A percentile compares a stretch with the other conserved stretches of the same genome.
phyloP scores from a whole-genome alignment of 257 asterid genomes.

The Solanum ahanhuiri region DNA sequence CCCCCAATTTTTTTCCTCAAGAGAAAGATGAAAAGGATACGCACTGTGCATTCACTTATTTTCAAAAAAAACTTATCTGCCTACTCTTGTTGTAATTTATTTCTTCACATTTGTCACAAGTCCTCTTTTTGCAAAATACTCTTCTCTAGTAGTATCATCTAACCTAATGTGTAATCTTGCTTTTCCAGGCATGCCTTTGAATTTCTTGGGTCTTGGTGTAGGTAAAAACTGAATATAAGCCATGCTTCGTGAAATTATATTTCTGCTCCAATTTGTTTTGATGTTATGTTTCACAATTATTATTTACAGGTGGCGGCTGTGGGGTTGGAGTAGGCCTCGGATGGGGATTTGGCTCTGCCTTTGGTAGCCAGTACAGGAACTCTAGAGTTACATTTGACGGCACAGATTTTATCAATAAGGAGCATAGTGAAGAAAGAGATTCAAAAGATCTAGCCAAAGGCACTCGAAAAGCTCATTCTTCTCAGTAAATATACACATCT shows the following conservation, averaged over 20 bases:
- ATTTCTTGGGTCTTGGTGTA: conserved; percentile 73
- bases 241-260: neutral
- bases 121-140: neutral
- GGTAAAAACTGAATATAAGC: conserved; percentile 31
- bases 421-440: conserved; percentile 26
- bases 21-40: neutral
- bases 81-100: neutral
- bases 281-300: neutral
- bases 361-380: conserved; percentile 73
- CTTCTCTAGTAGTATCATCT: neutral
- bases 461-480: conserved; percentile 16
- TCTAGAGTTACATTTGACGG: conserved; percentile 62
- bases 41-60: neutral
- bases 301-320: conserved; percentile 80
- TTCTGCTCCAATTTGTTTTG: neutral
- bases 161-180: neutral
- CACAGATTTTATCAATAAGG: conserved; percentile 27
- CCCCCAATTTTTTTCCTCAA: neutral
- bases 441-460: conserved; percentile 19
- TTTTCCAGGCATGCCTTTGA: conserved; percentile 64
- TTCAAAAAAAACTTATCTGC: neutral
- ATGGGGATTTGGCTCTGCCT: conserved; percentile 91
- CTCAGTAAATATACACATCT: conserved; percentile 11
- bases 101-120: neutral
- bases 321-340: conserved; percentile 88